A percentile compares a stretch with the other conserved stretches of the same genome.
Conservation (phyloP, 371 early-diverging fungal genomes). For the Blakeslea trispora region DNA sequence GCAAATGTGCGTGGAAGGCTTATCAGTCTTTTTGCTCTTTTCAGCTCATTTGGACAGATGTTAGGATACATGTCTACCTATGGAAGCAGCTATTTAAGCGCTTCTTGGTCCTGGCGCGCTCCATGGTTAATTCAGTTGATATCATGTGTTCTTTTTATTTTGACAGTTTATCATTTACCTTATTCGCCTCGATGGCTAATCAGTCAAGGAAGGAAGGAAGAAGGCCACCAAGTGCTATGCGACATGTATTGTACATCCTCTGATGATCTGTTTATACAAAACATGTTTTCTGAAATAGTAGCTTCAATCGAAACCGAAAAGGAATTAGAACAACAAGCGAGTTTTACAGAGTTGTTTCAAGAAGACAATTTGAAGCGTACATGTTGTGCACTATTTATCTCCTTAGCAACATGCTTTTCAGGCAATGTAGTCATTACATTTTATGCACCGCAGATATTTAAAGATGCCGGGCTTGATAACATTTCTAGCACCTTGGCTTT, state of each 20-base stretch:
- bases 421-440: constrained; percentile 62
- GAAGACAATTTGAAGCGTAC: constrained; percentile 36
- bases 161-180: constrained; percentile 33
- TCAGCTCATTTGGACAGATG: constrained; percentile 42
- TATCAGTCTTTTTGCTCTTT: constrained; percentile 40
- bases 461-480: constrained; percentile 36
- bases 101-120: constrained; percentile 41
- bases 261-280: constrained; percentile 30
- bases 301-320: constrained; percentile 38
- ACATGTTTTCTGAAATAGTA: constrained; percentile 35
- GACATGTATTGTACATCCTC: constrained; percentile 31
- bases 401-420: constrained; percentile 61
- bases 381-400: constrained; percentile 44
- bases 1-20: constrained; percentile 54
- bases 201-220: constrained; percentile 35
- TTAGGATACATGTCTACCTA: constrained; percentile 47
- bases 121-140: constrained; percentile 39
- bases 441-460: constrained; percentile 47
- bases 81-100: constrained; percentile 28
- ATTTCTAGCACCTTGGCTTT: constrained; percentile 39
- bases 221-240: constrained; percentile 39
- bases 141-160: constrained; percentile 16
- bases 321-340: constrained; percentile 22
- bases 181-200: constrained; percentile 63
- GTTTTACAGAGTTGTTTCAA: constrained; percentile 39